A percentile compares a stretch with the other conserved stretches of the same genome.
These are phyloP conservation scores for Diddensiella transvaalensis DNA, from an alignment of 805 yeast genomes.

Conservation along the genomic window DNA sequence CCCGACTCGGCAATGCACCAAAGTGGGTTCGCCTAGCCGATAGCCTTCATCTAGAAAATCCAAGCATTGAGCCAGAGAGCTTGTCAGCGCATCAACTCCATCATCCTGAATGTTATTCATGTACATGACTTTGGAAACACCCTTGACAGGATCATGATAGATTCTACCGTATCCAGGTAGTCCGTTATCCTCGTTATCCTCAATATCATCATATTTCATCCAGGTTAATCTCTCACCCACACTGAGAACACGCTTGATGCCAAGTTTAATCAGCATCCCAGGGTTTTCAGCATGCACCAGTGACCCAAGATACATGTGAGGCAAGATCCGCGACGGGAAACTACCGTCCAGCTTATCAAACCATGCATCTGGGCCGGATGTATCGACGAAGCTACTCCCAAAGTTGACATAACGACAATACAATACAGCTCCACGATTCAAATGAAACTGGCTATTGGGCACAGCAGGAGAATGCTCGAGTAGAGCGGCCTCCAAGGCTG, in stretches of 20 bases:
- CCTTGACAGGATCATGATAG: slow-evolving; percentile 17
- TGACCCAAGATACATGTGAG: slow-evolving; percentile 83
- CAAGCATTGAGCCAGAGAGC: slow-evolving; percentile 59
- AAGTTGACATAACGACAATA: background rate
- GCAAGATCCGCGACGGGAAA: slow-evolving; percentile 77
- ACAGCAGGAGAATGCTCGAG: slow-evolving; percentile 54
- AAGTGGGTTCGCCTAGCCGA: slow-evolving; percentile 43
- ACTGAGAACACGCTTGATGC: slow-evolving; percentile 70
- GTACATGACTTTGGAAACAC: slow-evolving; percentile 50
- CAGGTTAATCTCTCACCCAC: slow-evolving; percentile 81
- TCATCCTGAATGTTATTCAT: slow-evolving; percentile 82
- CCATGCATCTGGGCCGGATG: slow-evolving; percentile 25
- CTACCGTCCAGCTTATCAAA: slow-evolving; percentile 50
- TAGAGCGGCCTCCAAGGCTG: slow-evolving; percentile 61
- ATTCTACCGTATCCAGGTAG: background rate
- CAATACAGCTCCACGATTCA: slow-evolving; percentile 18
- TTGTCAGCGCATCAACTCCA: slow-evolving; percentile 75
- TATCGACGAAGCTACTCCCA: background rate
- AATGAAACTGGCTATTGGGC: slow-evolving; percentile 11
- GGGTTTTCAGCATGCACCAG: slow-evolving; percentile 75
- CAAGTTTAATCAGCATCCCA: slow-evolving; percentile 57
- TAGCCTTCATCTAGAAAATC: slow-evolving; percentile 59
- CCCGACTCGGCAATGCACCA: slow-evolving; percentile 94
- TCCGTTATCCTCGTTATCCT: slow-evolving; percentile 5
- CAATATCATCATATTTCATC: slow-evolving; percentile 37